Evolutionary conservation across 768 basidiomycete species (phyloP).

Genomic region (Suillus clintonianus): DNA sequence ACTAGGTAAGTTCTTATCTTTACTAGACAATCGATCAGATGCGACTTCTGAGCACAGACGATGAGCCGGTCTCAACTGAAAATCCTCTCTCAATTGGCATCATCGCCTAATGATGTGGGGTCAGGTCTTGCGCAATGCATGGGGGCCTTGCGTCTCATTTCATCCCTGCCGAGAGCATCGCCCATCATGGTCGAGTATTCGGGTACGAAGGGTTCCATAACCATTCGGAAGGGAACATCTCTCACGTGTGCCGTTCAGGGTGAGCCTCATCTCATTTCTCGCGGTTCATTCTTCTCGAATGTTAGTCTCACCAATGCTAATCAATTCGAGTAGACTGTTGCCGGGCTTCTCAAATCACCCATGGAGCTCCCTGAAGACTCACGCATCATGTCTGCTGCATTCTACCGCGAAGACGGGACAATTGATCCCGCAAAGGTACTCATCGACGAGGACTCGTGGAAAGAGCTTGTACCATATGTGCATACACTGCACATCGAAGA

Average conservation of each 20-base stretch:
- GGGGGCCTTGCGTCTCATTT: constrained; percentile 33
- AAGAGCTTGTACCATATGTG: constrained; percentile 31
- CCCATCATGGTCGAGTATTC: constrained; percentile 28
- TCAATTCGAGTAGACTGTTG: constrained; percentile 20
- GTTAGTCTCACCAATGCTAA: background rate
- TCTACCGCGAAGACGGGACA: constrained; percentile 32
- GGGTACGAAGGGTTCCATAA: constrained; percentile 14
- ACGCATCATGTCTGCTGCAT: constrained; percentile 22
- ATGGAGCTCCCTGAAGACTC: constrained; percentile 20
- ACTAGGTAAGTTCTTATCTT: background rate
- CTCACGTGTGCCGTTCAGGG: constrained; percentile 33
- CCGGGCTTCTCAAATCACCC: constrained; percentile 24
- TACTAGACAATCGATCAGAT: background rate
- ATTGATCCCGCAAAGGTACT: constrained; percentile 23
- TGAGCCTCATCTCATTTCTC: constrained; percentile 10
- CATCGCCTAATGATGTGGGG: constrained; percentile 34
- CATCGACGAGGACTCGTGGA: constrained; percentile 35
- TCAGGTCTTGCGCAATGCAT: constrained; percentile 35
- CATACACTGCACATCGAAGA: constrained; percentile 34
- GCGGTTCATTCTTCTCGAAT: background rate
- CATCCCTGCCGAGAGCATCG: constrained; percentile 28
- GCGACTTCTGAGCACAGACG: background rate
- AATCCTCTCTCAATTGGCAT: constrained; percentile 29
- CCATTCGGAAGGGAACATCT: constrained; percentile 31
- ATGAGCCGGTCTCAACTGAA: constrained; percentile 32